Evolutionary conservation across 148 eudicot genomes (phyloP).

Genomic region (Rhododendron simsii): DNA sequence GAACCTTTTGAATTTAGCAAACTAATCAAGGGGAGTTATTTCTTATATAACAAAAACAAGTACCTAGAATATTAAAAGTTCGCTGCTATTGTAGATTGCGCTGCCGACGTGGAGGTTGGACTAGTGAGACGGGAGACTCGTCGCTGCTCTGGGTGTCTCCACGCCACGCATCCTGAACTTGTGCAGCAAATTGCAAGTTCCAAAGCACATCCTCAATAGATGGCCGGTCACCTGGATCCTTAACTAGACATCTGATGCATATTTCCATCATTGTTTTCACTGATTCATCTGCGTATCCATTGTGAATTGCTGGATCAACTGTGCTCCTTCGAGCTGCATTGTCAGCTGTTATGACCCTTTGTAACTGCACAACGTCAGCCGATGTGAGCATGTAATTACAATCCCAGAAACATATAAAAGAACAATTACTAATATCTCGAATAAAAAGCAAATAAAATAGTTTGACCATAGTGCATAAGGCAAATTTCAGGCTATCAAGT

Average conservation of each 20-base stretch:
- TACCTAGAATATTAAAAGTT: not conserved
- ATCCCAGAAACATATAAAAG: not conserved
- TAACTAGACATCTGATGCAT: slow-evolving; percentile 53
- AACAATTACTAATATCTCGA: not conserved
- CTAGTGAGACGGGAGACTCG: slow-evolving; percentile 44
- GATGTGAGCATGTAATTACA: not conserved
- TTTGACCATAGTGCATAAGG: not conserved
- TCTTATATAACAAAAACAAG: not conserved
- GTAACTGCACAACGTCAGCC: slow-evolving; percentile 32
- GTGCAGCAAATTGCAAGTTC: slow-evolving; percentile 95
- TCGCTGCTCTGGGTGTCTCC: slow-evolving; percentile 48
- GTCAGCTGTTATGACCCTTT: slow-evolving; percentile 42
- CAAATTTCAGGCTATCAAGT: not conserved
- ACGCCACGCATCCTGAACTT: slow-evolving; percentile 84
- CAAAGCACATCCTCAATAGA: slow-evolving; percentile 85
- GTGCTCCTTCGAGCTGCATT: slow-evolving; percentile 50
- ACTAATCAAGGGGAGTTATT: not conserved
- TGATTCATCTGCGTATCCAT: slow-evolving; percentile 58
- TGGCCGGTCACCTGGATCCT: slow-evolving; percentile 64
- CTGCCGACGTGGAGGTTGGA: slow-evolving; percentile 27
- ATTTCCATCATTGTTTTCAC: slow-evolving; percentile 77
- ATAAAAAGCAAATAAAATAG: not conserved
- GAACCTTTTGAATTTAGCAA: not conserved
- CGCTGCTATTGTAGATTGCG: slow-evolving; percentile 9
- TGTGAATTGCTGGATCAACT: slow-evolving; percentile 50